phyloP scores from a whole-genome alignment of 164 flowering plant species.

The Vitis rupestris region DNA sequence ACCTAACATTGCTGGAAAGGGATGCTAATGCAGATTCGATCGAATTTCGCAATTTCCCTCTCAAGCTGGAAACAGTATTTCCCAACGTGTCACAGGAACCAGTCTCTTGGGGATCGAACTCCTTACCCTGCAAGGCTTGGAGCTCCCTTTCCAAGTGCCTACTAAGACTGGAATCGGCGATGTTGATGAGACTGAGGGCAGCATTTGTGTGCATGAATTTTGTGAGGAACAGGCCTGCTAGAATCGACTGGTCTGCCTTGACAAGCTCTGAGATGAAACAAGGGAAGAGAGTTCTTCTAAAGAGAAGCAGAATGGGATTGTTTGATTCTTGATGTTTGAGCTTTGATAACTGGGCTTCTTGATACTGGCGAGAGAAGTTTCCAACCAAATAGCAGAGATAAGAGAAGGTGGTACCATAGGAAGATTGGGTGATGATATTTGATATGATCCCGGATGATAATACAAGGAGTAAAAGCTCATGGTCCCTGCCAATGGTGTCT shows the following conservation, averaged over 20 bases:
- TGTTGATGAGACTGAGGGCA: constrained; percentile 64
- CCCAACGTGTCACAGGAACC: constrained; percentile 24
- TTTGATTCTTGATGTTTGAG: constrained; percentile 12
- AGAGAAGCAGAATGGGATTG: constrained; percentile 24
- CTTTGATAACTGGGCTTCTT: constrained; percentile 41
- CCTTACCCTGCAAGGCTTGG: constrained; percentile 21
- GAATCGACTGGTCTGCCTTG: constrained; percentile 61
- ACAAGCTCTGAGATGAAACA: constrained; percentile 77
- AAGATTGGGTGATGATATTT: constrained; percentile 38
- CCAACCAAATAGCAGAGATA: constrained; percentile 71
- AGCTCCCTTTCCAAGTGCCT: constrained; percentile 57
- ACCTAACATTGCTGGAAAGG: constrained; percentile 42
- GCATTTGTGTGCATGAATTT: constrained; percentile 76
- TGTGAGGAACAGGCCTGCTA: constrained; percentile 77
- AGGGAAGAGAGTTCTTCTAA: constrained; percentile 59
- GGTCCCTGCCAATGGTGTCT: constrained; percentile 35
- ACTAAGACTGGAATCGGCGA: constrained; percentile 69
- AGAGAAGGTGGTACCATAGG: constrained; percentile 53
- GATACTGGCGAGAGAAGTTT: constrained; percentile 49
- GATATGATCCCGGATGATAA: constrained; percentile 63
- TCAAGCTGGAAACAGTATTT: constrained; percentile 46
- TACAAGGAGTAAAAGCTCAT: constrained; percentile 54
- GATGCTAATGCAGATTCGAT: constrained; percentile 55
- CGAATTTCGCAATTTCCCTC: constrained; percentile 32
- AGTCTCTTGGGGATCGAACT: constrained; percentile 16